A percentile compares a stretch with the other conserved stretches of the same genome.
Conservation (phyloP, 1,139 yeast genomes). For the Suhomyces coccinellae region DNA sequence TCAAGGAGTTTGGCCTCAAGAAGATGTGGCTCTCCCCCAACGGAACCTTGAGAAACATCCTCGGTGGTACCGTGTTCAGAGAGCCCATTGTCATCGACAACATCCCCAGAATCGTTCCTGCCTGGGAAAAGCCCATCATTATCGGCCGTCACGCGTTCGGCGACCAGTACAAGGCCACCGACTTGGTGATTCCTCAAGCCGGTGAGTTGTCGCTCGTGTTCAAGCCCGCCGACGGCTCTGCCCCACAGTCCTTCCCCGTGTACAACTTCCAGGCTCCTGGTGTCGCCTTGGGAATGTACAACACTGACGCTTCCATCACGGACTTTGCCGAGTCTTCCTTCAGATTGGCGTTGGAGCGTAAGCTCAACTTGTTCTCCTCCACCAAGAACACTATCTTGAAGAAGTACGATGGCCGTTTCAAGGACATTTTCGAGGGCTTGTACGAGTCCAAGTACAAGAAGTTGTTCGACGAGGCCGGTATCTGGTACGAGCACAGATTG, state of each 20-base stretch:
- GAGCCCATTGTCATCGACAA: slow-evolving; percentile 79
- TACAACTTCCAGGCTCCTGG: slow-evolving; percentile 66
- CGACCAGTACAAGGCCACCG: slow-evolving; percentile 83
- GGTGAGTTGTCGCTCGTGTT: slow-evolving; percentile 68
- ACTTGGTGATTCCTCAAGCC: slow-evolving; percentile 64
- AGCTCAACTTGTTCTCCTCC: slow-evolving; percentile 66
- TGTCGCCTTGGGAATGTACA: slow-evolving; percentile 80
- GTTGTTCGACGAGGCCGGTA: slow-evolving; percentile 63
- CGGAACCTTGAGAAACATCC: slow-evolving; percentile 78
- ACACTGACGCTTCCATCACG: slow-evolving; percentile 74
- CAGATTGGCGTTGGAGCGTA: slow-evolving; percentile 67
- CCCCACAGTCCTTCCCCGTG: slow-evolving; percentile 50
- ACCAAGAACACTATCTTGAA: slow-evolving; percentile 81
- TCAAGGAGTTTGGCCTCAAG: slow-evolving; percentile 68
- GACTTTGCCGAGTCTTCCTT: slow-evolving; percentile 82
- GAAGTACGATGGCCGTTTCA: slow-evolving; percentile 80
- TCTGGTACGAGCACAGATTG: slow-evolving; percentile 79
- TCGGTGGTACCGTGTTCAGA: slow-evolving; percentile 83
- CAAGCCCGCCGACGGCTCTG: slow-evolving; percentile 60
- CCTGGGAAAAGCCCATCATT: slow-evolving; percentile 80
- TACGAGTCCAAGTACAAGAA: slow-evolving; percentile 58
- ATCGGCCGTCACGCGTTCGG: slow-evolving; percentile 88
- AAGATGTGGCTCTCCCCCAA: slow-evolving; percentile 88
- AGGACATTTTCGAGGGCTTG: slow-evolving; percentile 71
- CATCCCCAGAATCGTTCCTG: slow-evolving; percentile 73